Evolutionary conservation across 345 rosid genomes (phyloP).

Genomic region (Arabis hirsuta): DNA sequence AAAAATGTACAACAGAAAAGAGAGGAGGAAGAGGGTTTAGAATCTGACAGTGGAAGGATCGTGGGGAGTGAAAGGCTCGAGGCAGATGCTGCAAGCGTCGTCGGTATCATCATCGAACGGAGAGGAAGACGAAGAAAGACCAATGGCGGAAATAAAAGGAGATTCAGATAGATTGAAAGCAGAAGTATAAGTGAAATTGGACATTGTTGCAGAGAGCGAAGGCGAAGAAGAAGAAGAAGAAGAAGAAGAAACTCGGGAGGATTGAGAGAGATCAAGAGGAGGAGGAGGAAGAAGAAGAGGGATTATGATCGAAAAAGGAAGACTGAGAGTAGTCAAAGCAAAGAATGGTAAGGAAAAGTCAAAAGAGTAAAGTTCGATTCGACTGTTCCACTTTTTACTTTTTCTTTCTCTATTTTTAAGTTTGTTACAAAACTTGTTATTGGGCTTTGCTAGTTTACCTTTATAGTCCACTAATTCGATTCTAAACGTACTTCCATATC

Average conservation of each 20-base stretch:
- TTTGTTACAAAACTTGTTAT: constrained; percentile 13
- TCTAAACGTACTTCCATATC: too few relatives aligned
- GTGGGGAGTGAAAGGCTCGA: constrained; percentile 69
- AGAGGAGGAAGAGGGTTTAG: background rate
- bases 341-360: constrained; percentile 42
- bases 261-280: constrained; percentile 15
- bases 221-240: background rate
- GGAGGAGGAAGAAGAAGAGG: constrained; percentile 27
- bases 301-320: constrained; percentile 3
- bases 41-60: constrained; percentile 69
- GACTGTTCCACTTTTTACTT: constrained; percentile 29
- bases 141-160: constrained; percentile 31
- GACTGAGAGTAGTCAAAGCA: constrained; percentile 55
- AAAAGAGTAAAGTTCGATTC: constrained; percentile 42
- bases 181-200: constrained; percentile 40
- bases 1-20: background rate
- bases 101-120: constrained; percentile 57
- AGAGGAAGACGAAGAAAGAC: constrained; percentile 43
- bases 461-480: background rate
- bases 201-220: constrained; percentile 47
- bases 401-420: constrained; percentile 7
- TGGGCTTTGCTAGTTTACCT: background rate
- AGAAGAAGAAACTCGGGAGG: background rate
- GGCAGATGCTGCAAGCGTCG: constrained; percentile 89
- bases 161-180: constrained; percentile 40